Evolutionary conservation across 768 basidiomycete genomes (phyloP).

Genomic region (Suillus subluteus): DNA sequence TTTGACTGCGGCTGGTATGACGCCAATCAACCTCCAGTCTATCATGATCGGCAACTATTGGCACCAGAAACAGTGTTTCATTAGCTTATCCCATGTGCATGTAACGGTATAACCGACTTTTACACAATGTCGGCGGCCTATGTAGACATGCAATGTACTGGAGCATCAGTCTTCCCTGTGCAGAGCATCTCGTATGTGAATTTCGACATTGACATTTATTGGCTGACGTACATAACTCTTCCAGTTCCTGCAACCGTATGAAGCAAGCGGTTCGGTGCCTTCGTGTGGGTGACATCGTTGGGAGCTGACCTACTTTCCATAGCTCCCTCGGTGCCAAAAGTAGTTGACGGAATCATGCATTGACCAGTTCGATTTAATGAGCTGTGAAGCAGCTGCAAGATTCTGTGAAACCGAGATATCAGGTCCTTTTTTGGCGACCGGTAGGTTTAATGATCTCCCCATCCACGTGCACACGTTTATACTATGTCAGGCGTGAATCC

Average conservation of each 20-base stretch:
- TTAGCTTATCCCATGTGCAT: slow-evolving; percentile 22
- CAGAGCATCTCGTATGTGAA: slow-evolving; percentile 45
- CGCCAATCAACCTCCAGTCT: slow-evolving; percentile 53
- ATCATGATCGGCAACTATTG: slow-evolving; percentile 47
- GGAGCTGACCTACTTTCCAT: slow-evolving; percentile 7
- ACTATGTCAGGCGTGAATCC: slow-evolving; percentile 47
- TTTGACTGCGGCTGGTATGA: slow-evolving; percentile 47
- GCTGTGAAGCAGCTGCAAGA: slow-evolving; percentile 65
- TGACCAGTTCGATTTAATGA: slow-evolving; percentile 65
- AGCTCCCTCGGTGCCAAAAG: slow-evolving; percentile 75
- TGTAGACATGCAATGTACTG: slow-evolving; percentile 60
- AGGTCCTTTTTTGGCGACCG: slow-evolving; percentile 31
- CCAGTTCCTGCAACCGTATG: slow-evolving; percentile 45
- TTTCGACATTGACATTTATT: slow-evolving; percentile 5
- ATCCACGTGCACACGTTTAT: neutral
- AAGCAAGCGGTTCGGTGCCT: slow-evolving; percentile 40
- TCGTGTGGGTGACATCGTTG: neutral
- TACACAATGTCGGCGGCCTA: slow-evolving; percentile 43
- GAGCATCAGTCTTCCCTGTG: slow-evolving; percentile 51
- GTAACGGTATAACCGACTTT: slow-evolving; percentile 49
- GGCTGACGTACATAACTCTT: slow-evolving; percentile 4
- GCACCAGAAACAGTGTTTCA: neutral
- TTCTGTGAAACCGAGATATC: slow-evolving; percentile 63
- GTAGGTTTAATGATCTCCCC: slow-evolving; percentile 25
- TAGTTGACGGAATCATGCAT: slow-evolving; percentile 64